phyloP scores from a whole-genome alignment of 495 filamentous ascomycete species.

The Penicillium parvum region DNA sequence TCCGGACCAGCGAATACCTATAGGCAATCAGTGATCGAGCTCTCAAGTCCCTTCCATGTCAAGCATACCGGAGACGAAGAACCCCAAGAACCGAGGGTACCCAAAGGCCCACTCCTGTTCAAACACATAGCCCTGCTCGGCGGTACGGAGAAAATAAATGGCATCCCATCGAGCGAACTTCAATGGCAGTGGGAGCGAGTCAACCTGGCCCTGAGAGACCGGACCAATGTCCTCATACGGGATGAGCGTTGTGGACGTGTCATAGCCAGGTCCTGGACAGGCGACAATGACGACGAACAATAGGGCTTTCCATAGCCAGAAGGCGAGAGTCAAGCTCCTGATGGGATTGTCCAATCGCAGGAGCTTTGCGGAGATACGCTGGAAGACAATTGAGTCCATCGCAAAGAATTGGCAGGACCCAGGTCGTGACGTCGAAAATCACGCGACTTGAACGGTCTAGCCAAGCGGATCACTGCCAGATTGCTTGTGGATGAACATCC shows the following conservation, averaged over 20 bases:
- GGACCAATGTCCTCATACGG: constrained; percentile 20
- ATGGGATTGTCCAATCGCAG: constrained; percentile 32
- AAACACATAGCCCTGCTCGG: constrained; percentile 69
- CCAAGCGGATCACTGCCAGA: background rate
- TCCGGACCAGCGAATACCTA: constrained; percentile 26
- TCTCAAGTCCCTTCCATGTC: background rate
- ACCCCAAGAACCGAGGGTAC: constrained; percentile 50
- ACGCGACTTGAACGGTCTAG: background rate
- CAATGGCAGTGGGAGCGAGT: constrained; percentile 24
- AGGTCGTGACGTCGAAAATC: background rate
- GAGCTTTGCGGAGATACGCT: constrained; percentile 17
- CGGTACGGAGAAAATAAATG: constrained; percentile 73
- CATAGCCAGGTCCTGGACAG: constrained; percentile 75
- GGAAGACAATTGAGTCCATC: constrained; percentile 13
- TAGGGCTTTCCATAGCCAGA: constrained; percentile 66
- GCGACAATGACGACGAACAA: constrained; percentile 59
- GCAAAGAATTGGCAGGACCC: background rate
- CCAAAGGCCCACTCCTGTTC: constrained; percentile 99
- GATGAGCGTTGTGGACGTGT: constrained; percentile 75
- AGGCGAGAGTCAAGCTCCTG: constrained; percentile 34
- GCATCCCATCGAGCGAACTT: constrained; percentile 86
- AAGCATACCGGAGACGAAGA: constrained; percentile 44
- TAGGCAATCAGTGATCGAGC: constrained; percentile 2
- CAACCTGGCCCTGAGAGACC: constrained; percentile 8
- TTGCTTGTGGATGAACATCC: background rate